These are phyloP conservation scores for Didymella segeticola DNA, from an alignment of 2,329 filamentous ascomycete species.

Conservation along the genomic window DNA sequence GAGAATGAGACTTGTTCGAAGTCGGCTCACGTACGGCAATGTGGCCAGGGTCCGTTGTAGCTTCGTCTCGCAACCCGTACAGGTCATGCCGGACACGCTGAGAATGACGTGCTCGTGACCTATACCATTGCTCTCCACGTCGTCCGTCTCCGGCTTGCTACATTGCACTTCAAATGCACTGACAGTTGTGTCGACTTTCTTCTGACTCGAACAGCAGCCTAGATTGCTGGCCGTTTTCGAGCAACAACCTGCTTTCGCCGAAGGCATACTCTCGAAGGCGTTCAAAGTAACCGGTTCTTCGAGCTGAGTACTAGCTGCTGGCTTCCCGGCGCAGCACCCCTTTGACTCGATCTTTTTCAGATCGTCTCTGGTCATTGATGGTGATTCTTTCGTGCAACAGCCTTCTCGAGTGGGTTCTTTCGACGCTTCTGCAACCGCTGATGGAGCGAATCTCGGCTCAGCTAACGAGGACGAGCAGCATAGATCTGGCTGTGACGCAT, in stretches of 20 bases:
- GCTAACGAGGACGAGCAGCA: neutral
- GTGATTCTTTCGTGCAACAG: neutral
- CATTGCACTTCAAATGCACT: neutral
- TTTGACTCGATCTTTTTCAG: too few species aligned
- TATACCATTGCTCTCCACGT: conserved; percentile 34
- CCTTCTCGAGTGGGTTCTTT: neutral
- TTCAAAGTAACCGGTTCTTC: too few species aligned
- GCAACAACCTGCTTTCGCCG: neutral
- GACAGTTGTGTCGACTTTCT: neutral
- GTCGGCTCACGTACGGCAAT: conserved; percentile 58
- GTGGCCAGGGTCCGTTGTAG: conserved; percentile 60
- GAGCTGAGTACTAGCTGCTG: neutral
- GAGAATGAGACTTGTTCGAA: conserved; percentile 71
- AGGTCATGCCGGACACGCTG: conserved; percentile 74
- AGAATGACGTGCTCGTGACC: conserved; percentile 63
- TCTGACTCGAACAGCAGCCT: neutral
- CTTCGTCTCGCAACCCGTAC: conserved; percentile 74
- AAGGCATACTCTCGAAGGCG: neutral
- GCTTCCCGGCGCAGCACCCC: neutral
- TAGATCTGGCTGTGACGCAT: neutral
- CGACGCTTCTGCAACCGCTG: neutral
- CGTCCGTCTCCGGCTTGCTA: neutral
- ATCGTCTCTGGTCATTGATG: neutral
- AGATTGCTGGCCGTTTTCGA: neutral
- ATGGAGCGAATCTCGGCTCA: neutral